A percentile compares a stretch with the other conserved stretches of the same genome.
These are phyloP conservation scores for Usnea hakonensis DNA, from an alignment of 495 filamentous ascomycete species.

Conservation along the genomic window DNA sequence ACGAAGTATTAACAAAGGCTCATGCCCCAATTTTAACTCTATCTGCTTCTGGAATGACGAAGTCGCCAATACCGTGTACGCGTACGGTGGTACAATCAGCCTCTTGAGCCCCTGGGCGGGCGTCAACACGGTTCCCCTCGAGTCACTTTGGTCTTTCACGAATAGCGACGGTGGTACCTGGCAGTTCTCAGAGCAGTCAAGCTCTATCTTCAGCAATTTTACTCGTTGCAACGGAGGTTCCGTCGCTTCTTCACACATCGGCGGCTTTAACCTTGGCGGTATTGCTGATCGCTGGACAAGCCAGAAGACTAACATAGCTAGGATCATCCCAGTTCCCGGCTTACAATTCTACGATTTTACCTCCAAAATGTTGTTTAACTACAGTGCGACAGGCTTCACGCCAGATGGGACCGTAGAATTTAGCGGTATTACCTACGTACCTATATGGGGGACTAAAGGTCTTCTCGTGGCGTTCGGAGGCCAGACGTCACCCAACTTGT, in stretches of 20 bases:
- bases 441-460: background rate
- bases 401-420: background rate
- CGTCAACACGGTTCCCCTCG: background rate
- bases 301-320: background rate
- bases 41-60: background rate
- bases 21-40: background rate
- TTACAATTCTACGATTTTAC: background rate
- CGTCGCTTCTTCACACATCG: background rate
- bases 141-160: background rate
- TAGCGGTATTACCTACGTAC: slow-evolving; percentile 2
- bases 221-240: background rate
- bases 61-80: background rate
- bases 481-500: background rate
- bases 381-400: background rate
- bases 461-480: slow-evolving; percentile 1
- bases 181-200: background rate
- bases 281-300: background rate
- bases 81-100: background rate
- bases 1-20: background rate
- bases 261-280: slow-evolving; percentile 8
- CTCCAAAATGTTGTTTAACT: background rate
- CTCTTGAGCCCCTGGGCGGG: too few species aligned
- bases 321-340: background rate
- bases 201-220: background rate
- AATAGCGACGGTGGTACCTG: slow-evolving; percentile 3